Conservation (phyloP, 768 basidiomycete species). For the Termitomyces titanicus region DNA sequence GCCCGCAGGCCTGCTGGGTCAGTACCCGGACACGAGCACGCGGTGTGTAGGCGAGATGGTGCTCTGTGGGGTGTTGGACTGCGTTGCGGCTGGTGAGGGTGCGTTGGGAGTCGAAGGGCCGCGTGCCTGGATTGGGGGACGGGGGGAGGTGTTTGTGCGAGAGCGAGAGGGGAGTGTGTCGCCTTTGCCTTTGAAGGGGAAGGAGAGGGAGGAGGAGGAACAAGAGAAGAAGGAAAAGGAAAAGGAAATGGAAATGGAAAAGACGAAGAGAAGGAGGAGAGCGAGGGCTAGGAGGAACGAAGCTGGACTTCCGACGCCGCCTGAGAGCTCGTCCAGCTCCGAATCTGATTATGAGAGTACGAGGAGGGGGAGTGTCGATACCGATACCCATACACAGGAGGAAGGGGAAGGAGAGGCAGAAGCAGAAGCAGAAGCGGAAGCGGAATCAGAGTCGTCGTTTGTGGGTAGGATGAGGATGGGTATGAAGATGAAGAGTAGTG, state of each 20-base stretch:
- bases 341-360: not conserved
- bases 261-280: not conserved
- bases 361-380: not conserved
- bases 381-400: not conserved
- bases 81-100: conserved; percentile 8
- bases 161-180: too few relatives aligned
- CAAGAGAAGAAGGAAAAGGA: not conserved
- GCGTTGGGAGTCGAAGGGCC: conserved; percentile 12
- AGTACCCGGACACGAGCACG: not conserved
- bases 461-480: not conserved
- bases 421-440: too few relatives aligned
- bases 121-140: conserved; percentile 15
- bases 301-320: conserved; percentile 13
- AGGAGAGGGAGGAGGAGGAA: not conserved
- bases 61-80: conserved; percentile 25
- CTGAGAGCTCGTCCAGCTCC: not conserved
- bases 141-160: not conserved
- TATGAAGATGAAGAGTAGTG: not conserved
- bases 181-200: too few relatives aligned
- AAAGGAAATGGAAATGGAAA: not conserved
- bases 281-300: conserved; percentile 5
- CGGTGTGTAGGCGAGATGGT: conserved; percentile 24
- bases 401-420: too few relatives aligned
- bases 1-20: conserved; percentile 11
- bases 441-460: too few relatives aligned